Evolutionary conservation across 768 basidiomycete species (phyloP).

Genomic region (Naganishia friedmannii): DNA sequence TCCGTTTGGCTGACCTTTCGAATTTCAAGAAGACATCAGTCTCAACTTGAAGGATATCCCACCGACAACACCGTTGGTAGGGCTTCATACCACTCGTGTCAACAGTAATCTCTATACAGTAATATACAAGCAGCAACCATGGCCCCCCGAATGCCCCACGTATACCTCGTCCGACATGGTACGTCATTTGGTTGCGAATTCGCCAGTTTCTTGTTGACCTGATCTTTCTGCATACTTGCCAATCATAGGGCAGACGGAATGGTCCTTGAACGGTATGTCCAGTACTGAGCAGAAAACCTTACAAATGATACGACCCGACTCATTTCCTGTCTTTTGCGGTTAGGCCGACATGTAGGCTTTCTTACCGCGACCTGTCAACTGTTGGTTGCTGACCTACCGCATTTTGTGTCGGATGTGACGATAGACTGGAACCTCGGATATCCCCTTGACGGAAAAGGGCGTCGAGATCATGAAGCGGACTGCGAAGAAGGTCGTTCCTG

Average conservation of each 20-base stretch:
- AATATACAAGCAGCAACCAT: neutral
- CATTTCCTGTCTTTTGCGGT: neutral
- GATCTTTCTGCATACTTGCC: neutral
- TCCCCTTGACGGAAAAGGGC: conserved; percentile 76
- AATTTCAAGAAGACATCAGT: no score
- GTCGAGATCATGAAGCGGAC: conserved; percentile 68
- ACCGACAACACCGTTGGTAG: no score
- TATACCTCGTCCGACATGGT: conserved; percentile 81
- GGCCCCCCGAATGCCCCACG: conserved; percentile 60
- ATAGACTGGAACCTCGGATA: conserved; percentile 82
- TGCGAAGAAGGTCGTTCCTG: conserved; percentile 67
- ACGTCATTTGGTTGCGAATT: conserved; percentile 27
- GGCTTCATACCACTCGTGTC: no score
- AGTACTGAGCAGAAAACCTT: neutral
- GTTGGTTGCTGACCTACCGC: neutral
- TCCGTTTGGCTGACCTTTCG: no score
- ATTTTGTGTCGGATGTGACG: conserved; percentile 12
- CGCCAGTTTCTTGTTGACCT: neutral
- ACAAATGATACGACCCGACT: neutral
- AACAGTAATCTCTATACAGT: neutral
- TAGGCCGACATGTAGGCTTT: conserved; percentile 25
- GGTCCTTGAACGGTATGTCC: conserved; percentile 75
- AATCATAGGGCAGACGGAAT: conserved; percentile 84
- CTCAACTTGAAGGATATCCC: no score
- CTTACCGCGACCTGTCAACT: no score